Percentiles rank a stretch among this genome's conserved stretches.
Evolutionary conservation across 805 yeast genomes (phyloP).

Genomic region (Grigorovia transvaalensis): DNA sequence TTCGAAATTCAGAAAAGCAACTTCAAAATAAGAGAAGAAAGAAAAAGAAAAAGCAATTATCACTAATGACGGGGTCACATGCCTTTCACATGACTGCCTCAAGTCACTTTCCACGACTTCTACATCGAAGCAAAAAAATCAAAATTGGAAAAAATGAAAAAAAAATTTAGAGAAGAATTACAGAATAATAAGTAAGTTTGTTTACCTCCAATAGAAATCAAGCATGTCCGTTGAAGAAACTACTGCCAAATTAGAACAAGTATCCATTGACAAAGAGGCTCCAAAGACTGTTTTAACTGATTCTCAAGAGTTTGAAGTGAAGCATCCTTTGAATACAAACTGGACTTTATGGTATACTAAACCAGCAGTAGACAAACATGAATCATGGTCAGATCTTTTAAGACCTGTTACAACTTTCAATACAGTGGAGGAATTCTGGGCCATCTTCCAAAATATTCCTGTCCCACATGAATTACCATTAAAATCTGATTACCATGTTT

Average conservation of each 20-base stretch:
- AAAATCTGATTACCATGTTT: slow-evolving; percentile 89
- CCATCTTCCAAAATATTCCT: slow-evolving; percentile 88
- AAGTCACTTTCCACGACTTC: not conserved
- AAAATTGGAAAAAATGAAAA: not conserved
- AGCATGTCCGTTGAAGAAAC: slow-evolving; percentile 30
- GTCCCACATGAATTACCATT: slow-evolving; percentile 82
- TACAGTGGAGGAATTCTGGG: slow-evolving; percentile 99
- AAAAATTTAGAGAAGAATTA: not conserved
- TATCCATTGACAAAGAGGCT: slow-evolving; percentile 8
- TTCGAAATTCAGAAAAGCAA: too few relatives aligned
- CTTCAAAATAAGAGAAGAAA: too few relatives aligned
- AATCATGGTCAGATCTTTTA: slow-evolving; percentile 85
- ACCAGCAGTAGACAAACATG: slow-evolving; percentile 69
- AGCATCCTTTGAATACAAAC: slow-evolving; percentile 78
- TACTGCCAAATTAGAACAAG: slow-evolving; percentile 24
- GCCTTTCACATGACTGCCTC: not conserved
- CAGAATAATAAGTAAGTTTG: not conserved
- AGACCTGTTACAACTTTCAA: slow-evolving; percentile 87
- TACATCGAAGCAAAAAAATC: not conserved
- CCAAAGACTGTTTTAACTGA: slow-evolving; percentile 26
- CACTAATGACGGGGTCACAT: not conserved
- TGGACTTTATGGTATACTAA: slow-evolving; percentile 98
- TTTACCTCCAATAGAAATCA: not conserved
- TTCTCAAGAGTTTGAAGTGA: slow-evolving; percentile 26
- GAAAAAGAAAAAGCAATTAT: too few relatives aligned